Percentiles rank a stretch among this genome's conserved stretches.
phyloP scores from a whole-genome alignment of 164 flowering plant species.

The Houttuynia cordata region DNA sequence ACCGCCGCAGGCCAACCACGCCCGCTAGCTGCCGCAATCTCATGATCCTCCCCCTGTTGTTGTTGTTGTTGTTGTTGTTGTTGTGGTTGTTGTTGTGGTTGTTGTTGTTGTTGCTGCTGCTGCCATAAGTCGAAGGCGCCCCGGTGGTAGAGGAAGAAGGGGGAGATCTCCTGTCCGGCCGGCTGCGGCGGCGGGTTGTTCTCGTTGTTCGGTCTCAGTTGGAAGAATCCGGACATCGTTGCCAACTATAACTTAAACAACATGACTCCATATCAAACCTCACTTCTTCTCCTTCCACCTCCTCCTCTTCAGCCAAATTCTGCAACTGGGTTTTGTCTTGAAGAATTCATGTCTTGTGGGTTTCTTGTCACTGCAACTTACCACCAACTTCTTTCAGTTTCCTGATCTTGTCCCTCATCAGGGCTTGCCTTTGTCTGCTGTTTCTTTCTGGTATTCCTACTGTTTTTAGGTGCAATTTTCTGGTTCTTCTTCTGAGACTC shows the following conservation, averaged over 20 bases:
- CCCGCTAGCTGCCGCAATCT: conserved; percentile 1
- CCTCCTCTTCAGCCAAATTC: not conserved
- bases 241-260: conserved; percentile 9
- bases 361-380: not conserved
- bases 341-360: no score
- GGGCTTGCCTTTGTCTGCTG: not conserved
- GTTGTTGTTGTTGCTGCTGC: conserved; percentile 16
- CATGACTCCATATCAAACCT: conserved; percentile 16
- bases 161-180: conserved; percentile 4
- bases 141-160: conserved; percentile 15
- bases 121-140: conserved; percentile 42
- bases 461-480: no score
- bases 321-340: not conserved
- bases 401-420: not conserved
- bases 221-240: conserved; percentile 47
- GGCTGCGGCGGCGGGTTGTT: not conserved
- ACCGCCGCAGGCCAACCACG: no score
- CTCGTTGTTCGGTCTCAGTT: conserved; percentile 20
- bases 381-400: not conserved
- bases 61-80: not conserved
- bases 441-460: not conserved
- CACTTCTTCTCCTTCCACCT: conserved; percentile 15
- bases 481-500: not conserved
- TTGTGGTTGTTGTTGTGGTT: conserved; percentile 6
- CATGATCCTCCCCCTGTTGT: not conserved